Conservation (phyloP, 345 rosid genomes). For the Acer negundo region DNA sequence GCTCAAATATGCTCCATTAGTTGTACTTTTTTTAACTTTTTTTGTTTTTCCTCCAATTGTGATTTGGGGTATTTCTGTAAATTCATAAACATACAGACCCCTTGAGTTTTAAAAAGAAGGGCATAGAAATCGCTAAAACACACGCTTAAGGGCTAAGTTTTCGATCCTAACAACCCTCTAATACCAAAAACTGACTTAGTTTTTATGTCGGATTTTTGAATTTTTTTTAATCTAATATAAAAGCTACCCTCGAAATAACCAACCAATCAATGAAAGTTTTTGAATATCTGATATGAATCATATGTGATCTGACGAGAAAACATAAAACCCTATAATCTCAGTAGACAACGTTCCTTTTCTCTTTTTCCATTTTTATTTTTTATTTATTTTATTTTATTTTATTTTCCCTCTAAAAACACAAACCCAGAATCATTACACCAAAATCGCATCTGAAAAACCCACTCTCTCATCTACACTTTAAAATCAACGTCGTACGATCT, state of each 20-base stretch:
- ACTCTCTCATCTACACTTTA: not conserved
- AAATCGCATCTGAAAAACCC: not conserved
- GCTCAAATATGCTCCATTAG: no score
- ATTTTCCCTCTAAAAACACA: conserved; percentile 17
- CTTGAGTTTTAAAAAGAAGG: not conserved
- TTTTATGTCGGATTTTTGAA: no score
- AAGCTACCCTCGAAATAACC: not conserved
- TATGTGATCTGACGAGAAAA: not conserved
- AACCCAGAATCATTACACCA: not conserved
- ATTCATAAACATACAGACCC: not conserved
- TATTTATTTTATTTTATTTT: no score
- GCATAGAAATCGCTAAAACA: not conserved
- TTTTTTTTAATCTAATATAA: not conserved
- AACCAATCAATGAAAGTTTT: not conserved
- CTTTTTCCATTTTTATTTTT: not conserved
- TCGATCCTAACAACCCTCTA: conserved; percentile 2
- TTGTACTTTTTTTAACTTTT: no score
- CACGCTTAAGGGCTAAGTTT: conserved; percentile 21
- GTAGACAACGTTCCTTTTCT: not conserved
- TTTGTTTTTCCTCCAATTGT: not conserved
- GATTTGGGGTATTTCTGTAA: not conserved
- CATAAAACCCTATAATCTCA: not conserved
- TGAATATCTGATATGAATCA: not conserved
- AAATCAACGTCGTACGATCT: no score
- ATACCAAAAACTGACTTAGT: conserved; percentile 17